Conservation (phyloP, 805 yeast genomes). For the Starmerella sp. region DNA sequence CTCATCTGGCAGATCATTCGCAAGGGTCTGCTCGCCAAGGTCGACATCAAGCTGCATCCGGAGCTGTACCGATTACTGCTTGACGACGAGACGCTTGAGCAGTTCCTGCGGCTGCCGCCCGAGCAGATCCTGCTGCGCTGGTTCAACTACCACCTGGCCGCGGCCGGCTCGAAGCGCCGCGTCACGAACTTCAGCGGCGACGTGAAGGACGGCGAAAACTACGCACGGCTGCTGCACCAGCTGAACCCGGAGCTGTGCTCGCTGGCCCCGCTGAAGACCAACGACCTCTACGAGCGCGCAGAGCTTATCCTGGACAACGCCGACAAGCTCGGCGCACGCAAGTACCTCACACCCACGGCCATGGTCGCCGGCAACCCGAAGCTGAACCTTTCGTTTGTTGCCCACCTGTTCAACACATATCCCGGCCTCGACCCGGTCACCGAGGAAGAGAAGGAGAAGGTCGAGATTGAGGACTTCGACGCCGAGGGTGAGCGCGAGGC, state of each 20-base stretch:
- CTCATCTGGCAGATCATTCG: slow-evolving; percentile 97
- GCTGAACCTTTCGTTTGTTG: slow-evolving; percentile 92
- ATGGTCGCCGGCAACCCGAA: slow-evolving; percentile 94
- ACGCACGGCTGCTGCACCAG: slow-evolving; percentile 80
- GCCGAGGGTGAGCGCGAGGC: slow-evolving; percentile 99
- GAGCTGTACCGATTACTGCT: slow-evolving; percentile 88
- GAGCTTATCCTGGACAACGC: slow-evolving; percentile 79
- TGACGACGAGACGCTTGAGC: slow-evolving; percentile 95
- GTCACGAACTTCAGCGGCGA: slow-evolving; percentile 80
- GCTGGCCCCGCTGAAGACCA: slow-evolving; percentile 65
- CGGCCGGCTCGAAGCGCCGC: slow-evolving; percentile 79
- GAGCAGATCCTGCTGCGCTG: slow-evolving; percentile 93
- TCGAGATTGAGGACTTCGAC: slow-evolving; percentile 94
- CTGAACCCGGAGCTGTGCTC: slow-evolving; percentile 77
- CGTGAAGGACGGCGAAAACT: slow-evolving; percentile 89
- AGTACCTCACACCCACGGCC: slow-evolving; percentile 86
- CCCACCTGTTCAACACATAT: slow-evolving; percentile 88
- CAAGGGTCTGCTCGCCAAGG: slow-evolving; percentile 86
- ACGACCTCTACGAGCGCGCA: slow-evolving; percentile 68
- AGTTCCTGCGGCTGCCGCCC: slow-evolving; percentile 91
- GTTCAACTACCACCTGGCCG: slow-evolving; percentile 92
- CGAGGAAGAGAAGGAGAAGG: slow-evolving; percentile 61
- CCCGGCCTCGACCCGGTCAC: slow-evolving; percentile 95
- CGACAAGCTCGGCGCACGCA: slow-evolving; percentile 82
- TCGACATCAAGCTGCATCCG: slow-evolving; percentile 92